phyloP scores from a whole-genome alignment of 139 green algal species.

The Chlamydomonas eustigma region DNA sequence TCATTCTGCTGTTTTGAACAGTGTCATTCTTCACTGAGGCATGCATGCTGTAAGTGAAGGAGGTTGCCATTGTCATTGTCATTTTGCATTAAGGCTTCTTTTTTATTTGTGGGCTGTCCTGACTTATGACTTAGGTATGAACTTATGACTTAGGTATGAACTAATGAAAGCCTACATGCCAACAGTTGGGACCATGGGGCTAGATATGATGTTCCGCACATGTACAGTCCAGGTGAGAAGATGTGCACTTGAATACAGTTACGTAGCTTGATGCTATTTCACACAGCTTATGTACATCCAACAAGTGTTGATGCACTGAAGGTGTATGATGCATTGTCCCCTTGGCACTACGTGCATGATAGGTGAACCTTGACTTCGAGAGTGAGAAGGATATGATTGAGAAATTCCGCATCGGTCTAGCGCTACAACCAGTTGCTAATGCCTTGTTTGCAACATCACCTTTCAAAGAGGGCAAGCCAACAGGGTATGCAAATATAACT shows the following conservation, averaged over 20 bases:
- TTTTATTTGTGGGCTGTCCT: too few relatives aligned
- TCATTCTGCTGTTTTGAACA: background rate
- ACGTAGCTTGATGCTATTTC: too few relatives aligned
- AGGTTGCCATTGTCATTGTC: too few relatives aligned
- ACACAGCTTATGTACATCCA: too few relatives aligned
- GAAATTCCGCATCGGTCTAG: slow-evolving; percentile 93
- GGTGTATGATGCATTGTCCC: too few relatives aligned
- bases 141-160: slow-evolving; percentile 38
- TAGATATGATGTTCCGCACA: slow-evolving; percentile 99
- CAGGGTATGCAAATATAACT: slow-evolving; percentile 40
- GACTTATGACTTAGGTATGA: too few relatives aligned
- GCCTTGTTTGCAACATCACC: slow-evolving; percentile 97
- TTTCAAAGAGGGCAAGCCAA: slow-evolving; percentile 90
- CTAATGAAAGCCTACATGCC: slow-evolving; percentile 87
- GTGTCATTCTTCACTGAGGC: too few relatives aligned
- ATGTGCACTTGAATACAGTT: too few relatives aligned
- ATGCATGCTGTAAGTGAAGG: too few relatives aligned
- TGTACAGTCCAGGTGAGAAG: slow-evolving; percentile 88
- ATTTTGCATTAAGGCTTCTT: too few relatives aligned
- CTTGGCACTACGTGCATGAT: too few relatives aligned
- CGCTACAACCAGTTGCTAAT: slow-evolving; percentile 95
- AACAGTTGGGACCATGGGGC: slow-evolving; percentile 79
- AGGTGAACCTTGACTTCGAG: slow-evolving; percentile 97
- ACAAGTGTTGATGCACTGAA: too few relatives aligned
- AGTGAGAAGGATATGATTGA: slow-evolving; percentile 94